Evolutionary conservation across 495 filamentous ascomycete genomes (phyloP), one percentile per base, ranked within the genome.

Genomic region (Letharia lupina): DNA sequence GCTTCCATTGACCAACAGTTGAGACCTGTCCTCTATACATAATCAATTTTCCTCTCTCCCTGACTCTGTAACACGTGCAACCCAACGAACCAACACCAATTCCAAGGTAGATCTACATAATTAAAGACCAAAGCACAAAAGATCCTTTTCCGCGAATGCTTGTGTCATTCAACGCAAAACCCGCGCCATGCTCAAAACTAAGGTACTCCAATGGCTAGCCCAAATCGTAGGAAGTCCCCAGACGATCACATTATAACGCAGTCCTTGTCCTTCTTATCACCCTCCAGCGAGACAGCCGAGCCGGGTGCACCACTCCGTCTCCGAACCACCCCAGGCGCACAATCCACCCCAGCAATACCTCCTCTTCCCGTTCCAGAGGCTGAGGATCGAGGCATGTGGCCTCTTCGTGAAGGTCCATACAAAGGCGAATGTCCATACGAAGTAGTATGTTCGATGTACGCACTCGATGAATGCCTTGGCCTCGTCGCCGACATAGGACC

Each of bases 191-290:
- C 52, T 56, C 12, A 56, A 56, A 18, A 35, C 6, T 3, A 28
- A 28, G 23, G 23, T 28, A 18, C 28, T 56, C 13, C 52, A 35
- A 35, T 1, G 4, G 13, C 52, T 2, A 33, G 10, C 28, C 13
- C 52, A 54, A 54, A 13, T 23, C 4, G 3, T 33, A 1, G 1
- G 9, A 13, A 54, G 33, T 5, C 1, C 12, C 23, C 28, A 31
- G 28, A 54, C 35, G 31, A 33, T 56, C 52, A 78, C 76, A 78
- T 78, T 31, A 77, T 69, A 48, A 73, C 61, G 62, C 76, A 77
- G 33, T 77, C 73, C 56, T 72, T 68, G 20, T 78, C 69, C 66
- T 69, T 68, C 65, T 69, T 62, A 42, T 60, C 65, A 70, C 64
- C 20, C 70, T 70, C 62, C 13, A 47, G 10, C 37, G 65, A 63